phyloP scores from a whole-genome alignment of 306 rosid species.

The Mucuna pruriens region DNA sequence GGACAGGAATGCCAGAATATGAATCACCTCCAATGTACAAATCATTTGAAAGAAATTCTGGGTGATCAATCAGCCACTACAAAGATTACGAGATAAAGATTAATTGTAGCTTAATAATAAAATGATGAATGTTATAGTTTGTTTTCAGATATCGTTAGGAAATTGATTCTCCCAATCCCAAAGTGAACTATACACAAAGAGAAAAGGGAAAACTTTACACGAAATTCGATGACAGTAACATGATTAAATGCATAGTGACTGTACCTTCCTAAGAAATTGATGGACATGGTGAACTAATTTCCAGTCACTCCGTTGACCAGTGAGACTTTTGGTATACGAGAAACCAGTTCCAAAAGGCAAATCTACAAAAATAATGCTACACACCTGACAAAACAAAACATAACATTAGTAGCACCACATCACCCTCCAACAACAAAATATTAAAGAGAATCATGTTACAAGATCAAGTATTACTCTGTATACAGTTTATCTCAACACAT shows the following conservation, averaged over 20 bases:
- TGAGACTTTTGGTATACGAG: slow-evolving; percentile 49
- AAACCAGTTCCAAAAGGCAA: too few species aligned
- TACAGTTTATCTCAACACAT: too few species aligned
- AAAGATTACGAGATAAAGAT: too few species aligned
- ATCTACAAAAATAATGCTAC: slow-evolving; percentile 59
- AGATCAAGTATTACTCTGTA: too few species aligned
- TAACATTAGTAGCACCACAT: background rate
- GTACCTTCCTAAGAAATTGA: slow-evolving; percentile 63
- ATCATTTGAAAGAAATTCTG: slow-evolving; percentile 58
- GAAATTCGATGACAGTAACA: too few species aligned
- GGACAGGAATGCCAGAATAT: slow-evolving; percentile 66
- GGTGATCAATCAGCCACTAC: slow-evolving; percentile 73
- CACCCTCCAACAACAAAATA: background rate
- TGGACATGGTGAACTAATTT: slow-evolving; percentile 43
- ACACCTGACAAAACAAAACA: slow-evolving; percentile 35
- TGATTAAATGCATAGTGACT: too few species aligned
- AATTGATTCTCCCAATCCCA: too few species aligned
- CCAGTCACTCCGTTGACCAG: slow-evolving; percentile 41
- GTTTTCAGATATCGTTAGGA: too few species aligned
- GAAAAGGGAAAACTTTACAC: too few species aligned
- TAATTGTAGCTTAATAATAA: too few species aligned
- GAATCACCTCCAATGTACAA: slow-evolving; percentile 73
- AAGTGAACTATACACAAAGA: background rate
- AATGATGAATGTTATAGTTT: too few species aligned
- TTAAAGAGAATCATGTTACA: background rate